Conservation (phyloP, 2,329 filamentous ascomycete genomes). For the Teratosphaeria viscida region DNA sequence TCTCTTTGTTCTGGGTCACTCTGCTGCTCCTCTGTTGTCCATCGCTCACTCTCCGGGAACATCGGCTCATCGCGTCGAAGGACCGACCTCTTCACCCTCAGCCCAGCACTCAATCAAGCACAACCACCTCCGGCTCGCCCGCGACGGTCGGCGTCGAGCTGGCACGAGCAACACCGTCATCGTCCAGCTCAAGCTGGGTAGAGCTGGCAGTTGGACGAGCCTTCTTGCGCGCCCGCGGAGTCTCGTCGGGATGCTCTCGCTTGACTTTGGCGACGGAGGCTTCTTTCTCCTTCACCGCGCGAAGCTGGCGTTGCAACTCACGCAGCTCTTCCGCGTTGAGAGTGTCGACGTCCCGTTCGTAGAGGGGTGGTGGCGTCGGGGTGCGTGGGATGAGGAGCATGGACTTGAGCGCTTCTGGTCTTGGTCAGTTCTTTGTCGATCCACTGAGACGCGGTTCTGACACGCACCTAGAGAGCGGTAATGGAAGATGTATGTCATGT, state of each 20-base stretch:
- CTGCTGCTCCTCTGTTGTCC: too few species aligned
- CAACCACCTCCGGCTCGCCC: neutral
- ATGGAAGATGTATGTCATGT: slow-evolving; percentile 11
- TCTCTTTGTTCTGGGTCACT: too few species aligned
- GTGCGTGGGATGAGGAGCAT: slow-evolving; percentile 16
- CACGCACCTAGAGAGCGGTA: slow-evolving; percentile 11
- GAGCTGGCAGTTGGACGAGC: slow-evolving; percentile 4
- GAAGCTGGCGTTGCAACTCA: slow-evolving; percentile 6
- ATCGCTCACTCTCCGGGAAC: neutral
- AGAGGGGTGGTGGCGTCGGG: slow-evolving; percentile 6
- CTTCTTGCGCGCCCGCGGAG: slow-evolving; percentile 8
- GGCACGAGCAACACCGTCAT: slow-evolving; percentile 3
- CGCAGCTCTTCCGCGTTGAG: slow-evolving; percentile 7
- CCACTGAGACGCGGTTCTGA: too few species aligned
- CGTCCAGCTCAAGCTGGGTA: slow-evolving; percentile 8
- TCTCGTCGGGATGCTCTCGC: slow-evolving; percentile 9
- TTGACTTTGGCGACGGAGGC: slow-evolving; percentile 7
- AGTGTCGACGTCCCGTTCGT: slow-evolving; percentile 7
- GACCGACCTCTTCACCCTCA: neutral
- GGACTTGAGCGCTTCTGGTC: slow-evolving; percentile 9
- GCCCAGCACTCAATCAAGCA: neutral
- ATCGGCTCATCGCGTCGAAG: neutral
- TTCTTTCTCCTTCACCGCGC: neutral
- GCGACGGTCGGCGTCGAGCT: slow-evolving; percentile 1
- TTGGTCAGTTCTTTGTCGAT: neutral